phyloP scores from a whole-genome alignment of 345 rosid genomes.

The Acer negundo region DNA sequence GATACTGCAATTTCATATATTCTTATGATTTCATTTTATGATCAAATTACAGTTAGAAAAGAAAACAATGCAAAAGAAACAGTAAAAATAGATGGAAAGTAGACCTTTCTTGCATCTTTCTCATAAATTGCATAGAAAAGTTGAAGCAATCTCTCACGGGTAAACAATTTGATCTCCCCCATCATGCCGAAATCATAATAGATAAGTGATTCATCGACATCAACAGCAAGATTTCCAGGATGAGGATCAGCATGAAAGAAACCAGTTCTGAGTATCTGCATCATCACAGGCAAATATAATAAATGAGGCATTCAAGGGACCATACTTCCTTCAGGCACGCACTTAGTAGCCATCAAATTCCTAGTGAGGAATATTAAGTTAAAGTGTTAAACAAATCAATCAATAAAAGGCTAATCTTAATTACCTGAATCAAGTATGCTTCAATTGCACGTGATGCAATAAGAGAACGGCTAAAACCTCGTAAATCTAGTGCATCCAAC shows the following conservation, averaged over 20 bases:
- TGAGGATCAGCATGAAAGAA: constrained; percentile 99
- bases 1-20: no score
- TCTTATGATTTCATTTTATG: neutral
- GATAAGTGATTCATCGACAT: constrained; percentile 76
- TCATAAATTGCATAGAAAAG: constrained; percentile 92
- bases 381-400: neutral
- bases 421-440: constrained; percentile 93
- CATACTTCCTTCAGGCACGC: neutral
- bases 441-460: constrained; percentile 89
- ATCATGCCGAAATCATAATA: constrained; percentile 99
- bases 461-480: constrained; percentile 61
- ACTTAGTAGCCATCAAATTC: constrained; percentile 2
- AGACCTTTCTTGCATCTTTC: constrained; percentile 92
- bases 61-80: constrained; percentile 10
- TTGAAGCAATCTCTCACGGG: constrained; percentile 80
- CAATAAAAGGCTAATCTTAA: constrained; percentile 8
- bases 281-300: neutral
- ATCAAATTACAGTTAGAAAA: neutral
- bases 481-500: constrained; percentile 58
- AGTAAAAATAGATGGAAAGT: constrained; percentile 17
- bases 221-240: constrained; percentile 96
- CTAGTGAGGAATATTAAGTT: neutral
- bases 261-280: constrained; percentile 87
- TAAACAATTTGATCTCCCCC: constrained; percentile 95
- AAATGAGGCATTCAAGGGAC: neutral